A percentile compares a stretch with the other conserved stretches of the same genome.
phyloP scores from a whole-genome alignment of 192 early-diverging fungal species.

The Backusella tuberculispora region DNA sequence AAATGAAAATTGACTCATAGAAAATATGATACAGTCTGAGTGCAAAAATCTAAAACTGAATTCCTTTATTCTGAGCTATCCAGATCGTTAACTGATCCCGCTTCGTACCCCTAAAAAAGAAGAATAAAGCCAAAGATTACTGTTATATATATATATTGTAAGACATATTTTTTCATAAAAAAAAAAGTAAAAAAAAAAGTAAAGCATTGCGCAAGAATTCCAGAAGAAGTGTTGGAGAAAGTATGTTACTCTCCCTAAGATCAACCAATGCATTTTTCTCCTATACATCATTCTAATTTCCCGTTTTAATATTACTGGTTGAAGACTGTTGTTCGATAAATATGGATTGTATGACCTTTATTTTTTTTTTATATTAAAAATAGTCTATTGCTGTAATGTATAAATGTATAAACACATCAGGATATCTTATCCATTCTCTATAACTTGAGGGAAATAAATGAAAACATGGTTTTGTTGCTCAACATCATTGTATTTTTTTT shows the following conservation, averaged over 20 bases:
- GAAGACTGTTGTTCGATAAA: not conserved
- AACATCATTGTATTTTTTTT: not conserved
- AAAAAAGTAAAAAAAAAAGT: not conserved
- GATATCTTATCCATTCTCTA: not conserved
- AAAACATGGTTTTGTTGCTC: not conserved
- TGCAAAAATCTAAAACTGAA: conserved; percentile 3
- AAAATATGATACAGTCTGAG: not conserved
- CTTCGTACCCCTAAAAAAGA: not conserved
- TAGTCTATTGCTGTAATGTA: not conserved
- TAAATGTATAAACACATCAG: not conserved
- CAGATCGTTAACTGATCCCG: not conserved
- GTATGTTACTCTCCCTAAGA: not conserved
- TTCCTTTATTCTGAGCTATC: not conserved
- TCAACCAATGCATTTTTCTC: conserved; percentile 6
- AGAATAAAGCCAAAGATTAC: not conserved
- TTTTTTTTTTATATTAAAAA: not conserved
- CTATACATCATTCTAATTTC: not conserved
- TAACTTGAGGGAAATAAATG: not conserved
- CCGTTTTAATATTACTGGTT: not conserved
- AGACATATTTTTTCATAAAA: too few species aligned
- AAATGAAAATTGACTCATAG: conserved; percentile 11
- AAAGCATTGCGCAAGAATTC: not conserved
- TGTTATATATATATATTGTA: not conserved
- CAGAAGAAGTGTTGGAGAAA: not conserved
- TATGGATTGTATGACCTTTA: not conserved